These are phyloP conservation scores for Pythium oligandrum DNA, from an alignment of 352 stramenopile species.

Conservation along the genomic window DNA sequence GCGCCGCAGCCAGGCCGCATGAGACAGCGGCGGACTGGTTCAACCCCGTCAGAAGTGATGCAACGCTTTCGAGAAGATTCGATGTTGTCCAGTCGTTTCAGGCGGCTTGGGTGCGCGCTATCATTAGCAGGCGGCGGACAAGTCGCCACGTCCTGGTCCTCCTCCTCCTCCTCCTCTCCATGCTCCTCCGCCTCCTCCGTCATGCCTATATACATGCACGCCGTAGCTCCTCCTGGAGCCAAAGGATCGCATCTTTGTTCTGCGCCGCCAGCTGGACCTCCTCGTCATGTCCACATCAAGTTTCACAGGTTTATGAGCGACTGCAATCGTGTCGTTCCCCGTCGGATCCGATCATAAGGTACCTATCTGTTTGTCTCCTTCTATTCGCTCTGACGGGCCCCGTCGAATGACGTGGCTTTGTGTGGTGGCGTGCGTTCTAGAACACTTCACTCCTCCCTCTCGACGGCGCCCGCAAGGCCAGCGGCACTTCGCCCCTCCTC, in stretches of 20 bases:
- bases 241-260: too few species aligned
- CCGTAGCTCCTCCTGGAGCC: too few species aligned
- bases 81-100: constrained; percentile 1
- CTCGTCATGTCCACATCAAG: too few species aligned
- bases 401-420: neutral
- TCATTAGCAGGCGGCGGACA: too few species aligned
- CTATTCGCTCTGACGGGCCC: neutral
- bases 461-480: constrained; percentile 2
- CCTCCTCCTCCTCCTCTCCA: too few species aligned
- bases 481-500: constrained; percentile 7
- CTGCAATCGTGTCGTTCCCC: too few species aligned
- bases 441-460: constrained; percentile 15
- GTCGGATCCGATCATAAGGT: too few species aligned
- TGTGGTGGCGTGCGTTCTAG: constrained; percentile 10
- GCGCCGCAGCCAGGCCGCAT: neutral
- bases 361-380: neutral
- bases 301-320: too few species aligned
- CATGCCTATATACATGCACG: too few species aligned
- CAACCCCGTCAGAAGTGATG: constrained; percentile 12
- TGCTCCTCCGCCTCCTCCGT: too few species aligned
- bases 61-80: constrained; percentile 20
- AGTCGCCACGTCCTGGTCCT: too few species aligned
- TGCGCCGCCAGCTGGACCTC: too few species aligned
- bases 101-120: neutral
- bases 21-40: neutral